These are phyloP conservation scores for Claviceps purpurea DNA, from an alignment of 2,329 filamentous ascomycete species.

Conservation along the genomic window DNA sequence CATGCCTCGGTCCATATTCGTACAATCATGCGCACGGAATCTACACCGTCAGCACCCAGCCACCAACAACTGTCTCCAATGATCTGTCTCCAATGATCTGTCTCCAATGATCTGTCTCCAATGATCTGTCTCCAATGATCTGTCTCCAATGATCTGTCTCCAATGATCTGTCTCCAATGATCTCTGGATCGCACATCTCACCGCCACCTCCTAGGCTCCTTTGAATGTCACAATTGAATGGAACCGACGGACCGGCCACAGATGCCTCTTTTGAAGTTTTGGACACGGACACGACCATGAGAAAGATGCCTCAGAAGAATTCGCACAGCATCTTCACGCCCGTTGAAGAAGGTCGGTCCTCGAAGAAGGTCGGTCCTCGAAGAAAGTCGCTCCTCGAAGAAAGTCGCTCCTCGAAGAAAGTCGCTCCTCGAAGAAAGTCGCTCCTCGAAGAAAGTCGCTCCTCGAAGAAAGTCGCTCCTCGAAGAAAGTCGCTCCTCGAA, in stretches of 20 bases:
- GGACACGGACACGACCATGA: conserved; percentile 39
- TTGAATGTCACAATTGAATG: conserved; percentile 24
- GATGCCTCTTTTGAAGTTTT: conserved; percentile 33
- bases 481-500: conserved; percentile 31
- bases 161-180: no score
- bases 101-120: no score
- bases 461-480: no score
- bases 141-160: no score
- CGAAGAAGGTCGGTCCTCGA: no score
- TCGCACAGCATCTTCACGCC: conserved; percentile 93
- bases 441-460: no score
- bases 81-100: no score
- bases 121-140: no score
- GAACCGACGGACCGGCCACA: conserved; percentile 35
- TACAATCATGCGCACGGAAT: conserved; percentile 29
- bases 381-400: conserved; percentile 46
- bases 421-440: conserved; percentile 37
- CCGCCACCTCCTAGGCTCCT: conserved; percentile 25
- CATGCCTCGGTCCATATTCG: no score
- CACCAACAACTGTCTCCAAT: conserved; percentile 34
- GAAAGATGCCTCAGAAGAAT: conserved; percentile 60
- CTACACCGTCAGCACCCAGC: conserved; percentile 41
- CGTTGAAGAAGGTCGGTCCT: conserved; percentile 79
- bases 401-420: no score
- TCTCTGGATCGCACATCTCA: conserved; percentile 35